A percentile compares a stretch with the other conserved stretches of the same genome.
Conservation (phyloP, 2,329 filamentous ascomycete species). For the Verticillium alfalfae region DNA sequence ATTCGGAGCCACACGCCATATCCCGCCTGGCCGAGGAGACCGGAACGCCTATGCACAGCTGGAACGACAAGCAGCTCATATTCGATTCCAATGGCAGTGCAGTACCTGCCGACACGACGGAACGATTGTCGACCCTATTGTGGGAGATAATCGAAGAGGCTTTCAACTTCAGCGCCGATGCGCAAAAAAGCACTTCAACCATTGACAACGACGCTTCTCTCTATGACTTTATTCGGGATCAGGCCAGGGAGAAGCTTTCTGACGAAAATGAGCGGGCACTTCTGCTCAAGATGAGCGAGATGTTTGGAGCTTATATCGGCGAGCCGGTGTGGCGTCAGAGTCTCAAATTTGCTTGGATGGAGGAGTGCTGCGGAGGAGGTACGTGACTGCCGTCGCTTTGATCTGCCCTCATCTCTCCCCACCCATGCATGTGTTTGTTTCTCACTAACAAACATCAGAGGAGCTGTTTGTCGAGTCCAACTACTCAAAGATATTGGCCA, state of each 20-base stretch:
- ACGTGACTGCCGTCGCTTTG: constrained; percentile 9
- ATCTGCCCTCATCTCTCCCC: too few relatives aligned
- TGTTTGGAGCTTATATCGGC: constrained; percentile 62
- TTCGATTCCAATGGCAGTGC: not conserved
- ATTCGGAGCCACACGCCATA: not conserved
- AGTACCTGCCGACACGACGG: not conserved
- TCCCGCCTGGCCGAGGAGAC: not conserved
- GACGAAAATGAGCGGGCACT: not conserved
- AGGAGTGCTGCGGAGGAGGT: constrained; percentile 60
- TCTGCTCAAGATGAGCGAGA: constrained; percentile 46
- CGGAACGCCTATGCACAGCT: not conserved
- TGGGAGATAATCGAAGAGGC: constrained; percentile 55
- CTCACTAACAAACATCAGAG: not conserved
- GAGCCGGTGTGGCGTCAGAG: constrained; percentile 54
- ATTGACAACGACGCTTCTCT: constrained; percentile 32
- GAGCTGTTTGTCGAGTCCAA: not conserved
- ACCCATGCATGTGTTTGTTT: too few relatives aligned
- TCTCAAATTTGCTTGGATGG: constrained; percentile 59
- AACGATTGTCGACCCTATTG: constrained; percentile 17
- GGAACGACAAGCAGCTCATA: not conserved
- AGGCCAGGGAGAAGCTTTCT: not conserved
- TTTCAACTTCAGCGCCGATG: constrained; percentile 52
- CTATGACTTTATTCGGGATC: not conserved
- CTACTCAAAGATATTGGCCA: not conserved
- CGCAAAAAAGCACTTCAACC: constrained; percentile 25